These are phyloP conservation scores for Suhomyces faveliae DNA, from an alignment of 805 yeast species.

Conservation along the genomic window DNA sequence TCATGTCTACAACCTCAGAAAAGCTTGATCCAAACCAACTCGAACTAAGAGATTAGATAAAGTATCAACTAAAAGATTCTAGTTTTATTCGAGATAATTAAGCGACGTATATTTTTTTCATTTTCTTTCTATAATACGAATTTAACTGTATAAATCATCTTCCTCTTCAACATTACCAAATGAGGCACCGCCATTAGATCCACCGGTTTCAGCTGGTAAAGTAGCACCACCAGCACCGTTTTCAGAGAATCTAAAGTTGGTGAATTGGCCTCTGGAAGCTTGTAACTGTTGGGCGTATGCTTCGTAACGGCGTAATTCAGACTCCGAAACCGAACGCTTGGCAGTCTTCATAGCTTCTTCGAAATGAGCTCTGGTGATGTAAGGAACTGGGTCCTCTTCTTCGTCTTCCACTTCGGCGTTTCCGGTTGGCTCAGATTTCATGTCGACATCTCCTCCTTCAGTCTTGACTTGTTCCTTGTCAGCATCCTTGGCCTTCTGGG, in stretches of 20 bases:
- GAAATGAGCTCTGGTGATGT: constrained; percentile 86
- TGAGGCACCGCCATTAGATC: constrained; percentile 33
- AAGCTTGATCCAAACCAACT: too few relatives aligned
- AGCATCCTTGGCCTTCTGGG: constrained; percentile 39
- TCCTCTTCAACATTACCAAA: constrained; percentile 47
- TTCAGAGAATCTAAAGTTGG: constrained; percentile 82
- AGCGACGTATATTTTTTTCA: too few relatives aligned
- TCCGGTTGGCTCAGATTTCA: constrained; percentile 38
- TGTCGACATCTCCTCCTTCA: constrained; percentile 54
- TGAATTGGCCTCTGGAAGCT: constrained; percentile 92
- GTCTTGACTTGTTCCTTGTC: constrained; percentile 36
- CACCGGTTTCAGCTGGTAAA: constrained; percentile 13
- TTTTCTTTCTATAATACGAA: background rate
- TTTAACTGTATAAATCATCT: constrained; percentile 30
- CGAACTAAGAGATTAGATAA: too few relatives aligned
- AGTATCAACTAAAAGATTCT: too few relatives aligned
- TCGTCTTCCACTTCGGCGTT: constrained; percentile 51
- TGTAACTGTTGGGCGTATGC: constrained; percentile 96
- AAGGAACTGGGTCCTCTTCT: constrained; percentile 94
- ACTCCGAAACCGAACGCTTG: constrained; percentile 93
- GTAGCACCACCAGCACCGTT: constrained; percentile 17
- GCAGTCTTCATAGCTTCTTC: constrained; percentile 99
- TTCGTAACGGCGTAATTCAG: constrained; percentile 97
- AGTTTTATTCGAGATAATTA: too few relatives aligned
- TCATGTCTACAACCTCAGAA: too few relatives aligned